These are phyloP conservation scores for Porcisia deanei DNA, from an alignment of 208 protist species.

Conservation along the genomic window DNA sequence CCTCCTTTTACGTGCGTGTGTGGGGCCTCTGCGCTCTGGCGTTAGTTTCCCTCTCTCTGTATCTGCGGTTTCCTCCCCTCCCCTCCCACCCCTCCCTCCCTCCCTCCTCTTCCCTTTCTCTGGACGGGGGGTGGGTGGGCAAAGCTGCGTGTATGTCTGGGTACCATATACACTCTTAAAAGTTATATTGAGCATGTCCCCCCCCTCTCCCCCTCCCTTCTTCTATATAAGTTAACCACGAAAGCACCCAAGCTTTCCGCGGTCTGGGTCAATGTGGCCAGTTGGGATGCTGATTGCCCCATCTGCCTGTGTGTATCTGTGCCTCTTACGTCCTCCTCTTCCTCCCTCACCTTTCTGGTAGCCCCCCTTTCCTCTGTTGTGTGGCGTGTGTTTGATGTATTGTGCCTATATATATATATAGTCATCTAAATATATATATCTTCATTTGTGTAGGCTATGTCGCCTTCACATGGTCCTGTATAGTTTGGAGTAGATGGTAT, in stretches of 20 bases:
- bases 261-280: not conserved
- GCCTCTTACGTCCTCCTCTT: not conserved
- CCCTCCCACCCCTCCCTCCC: too few species aligned
- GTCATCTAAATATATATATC: not conserved
- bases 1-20: not conserved
- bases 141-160: not conserved
- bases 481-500: not conserved
- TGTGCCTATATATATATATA: not conserved
- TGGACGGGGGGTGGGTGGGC: not conserved
- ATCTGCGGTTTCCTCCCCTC: too few species aligned
- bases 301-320: not conserved
- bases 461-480: not conserved
- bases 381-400: constrained; percentile 1
- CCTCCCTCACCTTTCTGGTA: not conserved
- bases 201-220: not conserved
- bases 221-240: not conserved
- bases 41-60: not conserved
- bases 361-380: not conserved
- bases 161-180: not conserved
- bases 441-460: not conserved
- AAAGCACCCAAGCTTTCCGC: not conserved
- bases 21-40: not conserved
- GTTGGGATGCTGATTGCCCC: not conserved
- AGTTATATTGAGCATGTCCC: too few species aligned
- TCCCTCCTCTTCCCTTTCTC: not conserved